These are phyloP conservation scores for Stenogyne calaminthoides DNA, from an alignment of 305 asterid genomes.

Conservation along the genomic window DNA sequence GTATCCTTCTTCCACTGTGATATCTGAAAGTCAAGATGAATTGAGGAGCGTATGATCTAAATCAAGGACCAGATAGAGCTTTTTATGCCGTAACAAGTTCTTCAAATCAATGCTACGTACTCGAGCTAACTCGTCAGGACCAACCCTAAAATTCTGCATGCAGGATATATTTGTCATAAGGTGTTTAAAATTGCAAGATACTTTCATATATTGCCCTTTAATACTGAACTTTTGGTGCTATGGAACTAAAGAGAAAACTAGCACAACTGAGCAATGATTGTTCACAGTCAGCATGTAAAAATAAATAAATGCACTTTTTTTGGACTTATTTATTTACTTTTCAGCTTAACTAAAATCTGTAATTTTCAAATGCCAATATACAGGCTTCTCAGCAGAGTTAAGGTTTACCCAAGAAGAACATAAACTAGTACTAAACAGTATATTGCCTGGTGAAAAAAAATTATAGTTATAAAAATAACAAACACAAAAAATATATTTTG, in stretches of 20 bases:
- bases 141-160: slow-evolving; percentile 81
- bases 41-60: slow-evolving; percentile 90
- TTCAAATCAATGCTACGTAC: slow-evolving; percentile 75
- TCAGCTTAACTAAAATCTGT: background rate
- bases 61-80: slow-evolving; percentile 88
- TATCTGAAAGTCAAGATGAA: slow-evolving; percentile 66
- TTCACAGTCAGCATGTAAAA: background rate
- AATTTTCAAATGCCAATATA: background rate
- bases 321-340: background rate
- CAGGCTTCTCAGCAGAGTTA: background rate
- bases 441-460: background rate
- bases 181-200: slow-evolving; percentile 16
- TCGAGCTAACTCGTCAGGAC: slow-evolving; percentile 70
- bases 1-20: slow-evolving; percentile 62
- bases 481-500: no score
- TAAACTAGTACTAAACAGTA: background rate
- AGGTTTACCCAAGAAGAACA: background rate
- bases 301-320: background rate
- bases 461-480: background rate
- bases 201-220: background rate
- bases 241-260: background rate
- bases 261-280: background rate
- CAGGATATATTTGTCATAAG: slow-evolving; percentile 25
- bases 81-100: slow-evolving; percentile 55
- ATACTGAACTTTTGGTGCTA: background rate